These are phyloP conservation scores for Globisporangium cederbergense DNA, from an alignment of 352 stramenopile species.

Conservation along the genomic window DNA sequence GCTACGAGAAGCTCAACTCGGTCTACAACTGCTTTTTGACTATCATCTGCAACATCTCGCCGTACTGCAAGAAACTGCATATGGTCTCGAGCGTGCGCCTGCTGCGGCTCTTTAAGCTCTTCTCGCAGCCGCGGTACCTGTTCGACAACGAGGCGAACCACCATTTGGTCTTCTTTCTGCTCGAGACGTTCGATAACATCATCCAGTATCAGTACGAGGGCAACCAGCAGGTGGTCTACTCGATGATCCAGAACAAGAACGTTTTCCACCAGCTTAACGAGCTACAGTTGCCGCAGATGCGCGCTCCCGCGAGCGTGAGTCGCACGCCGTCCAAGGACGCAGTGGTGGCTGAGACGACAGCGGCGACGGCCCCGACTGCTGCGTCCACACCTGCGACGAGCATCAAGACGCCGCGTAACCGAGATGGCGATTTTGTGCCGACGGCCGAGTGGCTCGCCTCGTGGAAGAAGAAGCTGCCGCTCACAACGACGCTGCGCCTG, in stretches of 20 bases:
- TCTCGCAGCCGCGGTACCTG: constrained; percentile 91
- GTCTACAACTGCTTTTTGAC: constrained; percentile 99
- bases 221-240: constrained; percentile 98
- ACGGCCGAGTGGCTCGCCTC: constrained; percentile 93
- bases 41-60: constrained; percentile 98
- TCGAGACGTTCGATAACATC: constrained; percentile 99
- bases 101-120: constrained; percentile 97
- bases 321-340: constrained; percentile 10
- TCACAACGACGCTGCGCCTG: constrained; percentile 94
- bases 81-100: constrained; percentile 95
- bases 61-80: constrained; percentile 96
- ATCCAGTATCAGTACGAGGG: constrained; percentile 98
- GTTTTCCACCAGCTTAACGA: constrained; percentile 91
- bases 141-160: constrained; percentile 96
- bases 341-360: constrained; percentile 6
- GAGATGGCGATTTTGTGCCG: constrained; percentile 71
- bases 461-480: constrained; percentile 93
- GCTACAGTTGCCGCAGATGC: constrained; percentile 87
- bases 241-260: constrained; percentile 96
- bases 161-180: constrained; percentile 93
- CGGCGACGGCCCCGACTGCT: neutral
- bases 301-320: constrained; percentile 14
- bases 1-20: constrained; percentile 94
- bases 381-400: neutral
- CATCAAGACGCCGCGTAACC: constrained; percentile 32